Base-by-base conservation (phyloP, 148 eudicot genomes). In the Salicornia ramosissima region DNA sequence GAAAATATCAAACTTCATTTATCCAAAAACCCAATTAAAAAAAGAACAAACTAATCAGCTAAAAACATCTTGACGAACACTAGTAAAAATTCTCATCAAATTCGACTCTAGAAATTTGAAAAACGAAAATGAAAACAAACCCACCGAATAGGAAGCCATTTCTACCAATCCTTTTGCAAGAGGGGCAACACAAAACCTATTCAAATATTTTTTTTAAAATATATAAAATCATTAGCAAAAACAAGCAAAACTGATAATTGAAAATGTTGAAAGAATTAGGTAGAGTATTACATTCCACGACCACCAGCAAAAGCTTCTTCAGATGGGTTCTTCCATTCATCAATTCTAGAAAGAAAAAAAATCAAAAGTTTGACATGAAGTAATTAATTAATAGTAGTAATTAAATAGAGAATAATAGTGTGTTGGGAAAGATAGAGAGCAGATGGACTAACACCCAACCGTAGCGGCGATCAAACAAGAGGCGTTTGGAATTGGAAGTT, bases 141-240 rank as follows among this genome's bases (percentile, higher is more conserved):
- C 33, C 33, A 78, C 81, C 74, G 78, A 78, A 4, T 47, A 50
- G 21, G 81, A 64, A 15, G 73, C 74, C 34, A 67, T 15, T 0
- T 64, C 40, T 26, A 73, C 40, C 53, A 78, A 63, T 54, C 61
- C 70, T 74, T 74, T 69, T 0, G 81, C 78, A 31, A 78, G 54
- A 69, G 81, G 81, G 12, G 69, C 69, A 14, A 78, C 26, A 62
- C 81, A 78, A 57, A 78, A 78, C 81, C 81, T 78, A 64, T 58
- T 1, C 0, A 29, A 49, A 47, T 6, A 16, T 18, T 13, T n/a
- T n/a, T n/a, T n/a, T n/a, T n/a, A n/a, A n/a, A n/a, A n/a, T n/a
- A n/a, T n/a, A n/a, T n/a, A n/a, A n/a, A n/a, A n/a, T n/a, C n/a
- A n/a, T n/a, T n/a, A n/a, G n/a, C n/a, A n/a, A n/a, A n/a, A n/a